Evolutionary conservation across 768 basidiomycete species (phyloP), one percentile per base, ranked within the genome.

Genomic region (Goffeauzyma gilvescens): DNA sequence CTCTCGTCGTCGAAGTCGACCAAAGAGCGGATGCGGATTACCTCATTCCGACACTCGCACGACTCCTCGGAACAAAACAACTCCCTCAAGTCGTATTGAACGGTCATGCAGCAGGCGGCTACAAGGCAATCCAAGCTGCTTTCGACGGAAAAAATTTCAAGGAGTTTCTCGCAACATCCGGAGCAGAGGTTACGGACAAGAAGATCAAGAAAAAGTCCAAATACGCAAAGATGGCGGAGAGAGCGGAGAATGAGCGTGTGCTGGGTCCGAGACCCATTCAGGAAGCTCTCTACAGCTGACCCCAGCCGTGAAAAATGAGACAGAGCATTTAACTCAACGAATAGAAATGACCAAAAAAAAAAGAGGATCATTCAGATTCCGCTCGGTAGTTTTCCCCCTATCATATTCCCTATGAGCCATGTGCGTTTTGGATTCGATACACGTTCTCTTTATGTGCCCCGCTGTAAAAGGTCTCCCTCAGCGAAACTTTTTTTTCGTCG

Each of bases 1-100:
- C 59, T 5, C 50, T 63, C 21, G 51, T 63, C 34, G 42, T 63
- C 47, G 62, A 63, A 26, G 50, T 63, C 34, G 62, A 63, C 48
- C 62, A 63, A 42, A 45, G 62, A 6, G 18, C 41, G 12, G 55
- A 56, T 31, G 41, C 42, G 5, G 43, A 49, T 17, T 32, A 39
- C 15, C 48, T 63, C 38, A 48, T 58, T 21, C 59, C 58, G 4
- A 34, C 58, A 13, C 47, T 63, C 25, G 27, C 53, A 8, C 46
- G 62, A 6, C 36, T 63, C 14, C 37, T 63, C 12, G 45, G 42
- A n/a, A 55, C 53, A 14, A 17, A 43, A 13, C 56, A 54, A 14
- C 44, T 63, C 1, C 62, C 62, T 0, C 55, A 59, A 34, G 23
- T 63, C 12, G 39, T 59, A 8, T 41, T 63, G 32, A 46, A 50